Evolutionary conservation across 2,329 filamentous ascomycete species (phyloP).

Genomic region (Sporothrix pseudoabietina): DNA sequence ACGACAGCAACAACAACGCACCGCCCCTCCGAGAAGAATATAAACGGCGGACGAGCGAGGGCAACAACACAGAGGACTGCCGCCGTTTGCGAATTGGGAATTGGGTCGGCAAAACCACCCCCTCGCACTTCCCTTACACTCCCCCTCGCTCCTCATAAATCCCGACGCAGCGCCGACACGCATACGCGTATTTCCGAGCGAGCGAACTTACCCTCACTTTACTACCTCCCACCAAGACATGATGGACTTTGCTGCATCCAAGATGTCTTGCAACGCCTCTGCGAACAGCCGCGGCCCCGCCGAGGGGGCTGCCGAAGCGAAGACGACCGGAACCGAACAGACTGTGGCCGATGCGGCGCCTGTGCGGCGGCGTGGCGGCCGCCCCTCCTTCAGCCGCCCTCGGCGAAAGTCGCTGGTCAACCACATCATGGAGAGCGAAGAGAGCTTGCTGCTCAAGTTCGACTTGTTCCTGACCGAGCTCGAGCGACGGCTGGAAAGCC

Average conservation of each 20-base stretch:
- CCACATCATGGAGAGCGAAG: slow-evolving; percentile 64
- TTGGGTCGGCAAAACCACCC: not conserved
- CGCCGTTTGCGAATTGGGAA: not conserved
- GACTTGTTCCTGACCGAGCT: slow-evolving; percentile 84
- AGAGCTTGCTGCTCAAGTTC: slow-evolving; percentile 64
- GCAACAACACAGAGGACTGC: not conserved
- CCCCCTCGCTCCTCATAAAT: slow-evolving; percentile 9
- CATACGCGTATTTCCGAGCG: slow-evolving; percentile 1
- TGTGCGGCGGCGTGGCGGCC: slow-evolving; percentile 48
- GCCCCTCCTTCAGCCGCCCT: slow-evolving; percentile 59
- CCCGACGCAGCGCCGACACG: not conserved
- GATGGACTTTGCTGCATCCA: slow-evolving; percentile 33
- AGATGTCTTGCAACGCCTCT: slow-evolving; percentile 34
- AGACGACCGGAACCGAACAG: slow-evolving; percentile 49
- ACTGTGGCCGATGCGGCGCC: slow-evolving; percentile 39
- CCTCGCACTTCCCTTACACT: not conserved
- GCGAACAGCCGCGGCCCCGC: slow-evolving; percentile 25
- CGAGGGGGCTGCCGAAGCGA: slow-evolving; percentile 43
- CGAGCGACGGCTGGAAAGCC: slow-evolving; percentile 80
- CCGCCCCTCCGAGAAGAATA: not conserved
- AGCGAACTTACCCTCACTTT: not conserved
- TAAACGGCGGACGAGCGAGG: not conserved
- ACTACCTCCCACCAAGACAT: not conserved
- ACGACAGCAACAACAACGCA: not conserved
- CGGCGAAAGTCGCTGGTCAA: slow-evolving; percentile 61